Evolutionary conservation across 2,329 filamentous ascomycete genomes (phyloP).

Genomic region (Colletotrichum plurivorum): DNA sequence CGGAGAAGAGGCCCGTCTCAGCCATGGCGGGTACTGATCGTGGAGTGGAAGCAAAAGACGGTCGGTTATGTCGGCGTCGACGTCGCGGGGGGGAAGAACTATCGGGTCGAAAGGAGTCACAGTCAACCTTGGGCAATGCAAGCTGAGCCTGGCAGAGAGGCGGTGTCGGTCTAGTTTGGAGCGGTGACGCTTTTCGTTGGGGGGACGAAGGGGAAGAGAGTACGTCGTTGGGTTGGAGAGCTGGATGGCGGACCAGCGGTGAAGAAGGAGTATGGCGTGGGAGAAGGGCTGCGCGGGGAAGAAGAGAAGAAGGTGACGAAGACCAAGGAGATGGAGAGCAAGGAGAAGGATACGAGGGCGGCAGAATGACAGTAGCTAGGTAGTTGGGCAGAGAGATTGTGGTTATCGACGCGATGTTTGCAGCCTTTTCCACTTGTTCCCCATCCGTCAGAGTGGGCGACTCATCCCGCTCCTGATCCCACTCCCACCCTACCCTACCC

Average conservation of each 20-base stretch:
- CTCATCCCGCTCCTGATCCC: background rate
- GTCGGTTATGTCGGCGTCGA: too few species aligned
- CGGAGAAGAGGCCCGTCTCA: slow-evolving; percentile 79
- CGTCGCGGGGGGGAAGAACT: too few species aligned
- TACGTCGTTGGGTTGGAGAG: slow-evolving; percentile 9
- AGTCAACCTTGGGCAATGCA: slow-evolving; percentile 1
- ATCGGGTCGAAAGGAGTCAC: background rate
- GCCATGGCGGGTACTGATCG: slow-evolving; percentile 23
- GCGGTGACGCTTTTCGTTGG: slow-evolving; percentile 35
- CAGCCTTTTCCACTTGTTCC: slow-evolving; percentile 14
- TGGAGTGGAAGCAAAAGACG: too few species aligned
- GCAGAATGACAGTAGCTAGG: background rate
- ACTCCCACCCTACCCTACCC: background rate
- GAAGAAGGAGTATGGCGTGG: slow-evolving; percentile 21
- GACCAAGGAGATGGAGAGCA: background rate
- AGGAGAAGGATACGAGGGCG: background rate
- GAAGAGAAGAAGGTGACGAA: background rate
- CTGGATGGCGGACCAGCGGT: slow-evolving; percentile 27
- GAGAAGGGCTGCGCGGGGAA: background rate
- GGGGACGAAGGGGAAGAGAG: slow-evolving; percentile 3
- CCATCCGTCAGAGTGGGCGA: slow-evolving; percentile 24
- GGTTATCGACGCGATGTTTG: slow-evolving; percentile 33
- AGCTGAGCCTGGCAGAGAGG: background rate
- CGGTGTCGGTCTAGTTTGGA: background rate
- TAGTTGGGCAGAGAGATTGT: slow-evolving; percentile 2